Evolutionary conservation across 345 rosid species (phyloP), one percentile per base, ranked within the genome.

Genomic region (Zanthoxylum bungeanum): DNA sequence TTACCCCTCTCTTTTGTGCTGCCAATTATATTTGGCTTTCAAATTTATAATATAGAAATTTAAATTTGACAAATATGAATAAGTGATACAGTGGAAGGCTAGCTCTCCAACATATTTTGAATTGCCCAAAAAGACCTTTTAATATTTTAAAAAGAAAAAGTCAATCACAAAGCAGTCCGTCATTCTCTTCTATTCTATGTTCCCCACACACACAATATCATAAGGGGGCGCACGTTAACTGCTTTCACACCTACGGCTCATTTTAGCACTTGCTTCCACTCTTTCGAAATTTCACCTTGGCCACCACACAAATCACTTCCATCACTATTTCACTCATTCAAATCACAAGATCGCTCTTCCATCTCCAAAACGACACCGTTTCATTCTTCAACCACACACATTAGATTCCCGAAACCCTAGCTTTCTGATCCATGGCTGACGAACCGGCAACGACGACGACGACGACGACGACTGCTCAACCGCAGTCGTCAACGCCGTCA

Each of bases 371-470:
- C 34, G 53, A 5, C 31, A 17, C 50, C 24, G 50, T 39, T 62
- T 19, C 44, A 25, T 40, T 21, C 4, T 22, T 50, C 4, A 14
- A 30, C 9, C 1, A 30, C 7, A 17, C 10, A 34, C 8, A 5
- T 21, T 47, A n/a, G n/a, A n/a, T 21, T 71, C 36, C 25, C 69
- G 40, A 59, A 73, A 66, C 78, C 77, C 79, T 73, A 74, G 65
- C 40, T 36, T 50, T 31, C 66, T 60, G 50, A 57, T 58, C 65
- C 33, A 80, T 80, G 84, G 84, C 81, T 2, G 84, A 80, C n/a
- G 84, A 80, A 56, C 66, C 73, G 8, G 46, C 73, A 9, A 44
- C 49, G 14, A 44, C n/a, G n/a, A n/a, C n/a, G n/a, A n/a, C n/a
- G n/a, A 19, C 80, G 3, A 69, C 76, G 22, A 14, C 64, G 22